Percentiles rank a stretch among this genome's conserved stretches.
These are phyloP conservation scores for Cercospora sp. DNA, from an alignment of 2,329 filamentous ascomycete genomes.

Conservation along the genomic window DNA sequence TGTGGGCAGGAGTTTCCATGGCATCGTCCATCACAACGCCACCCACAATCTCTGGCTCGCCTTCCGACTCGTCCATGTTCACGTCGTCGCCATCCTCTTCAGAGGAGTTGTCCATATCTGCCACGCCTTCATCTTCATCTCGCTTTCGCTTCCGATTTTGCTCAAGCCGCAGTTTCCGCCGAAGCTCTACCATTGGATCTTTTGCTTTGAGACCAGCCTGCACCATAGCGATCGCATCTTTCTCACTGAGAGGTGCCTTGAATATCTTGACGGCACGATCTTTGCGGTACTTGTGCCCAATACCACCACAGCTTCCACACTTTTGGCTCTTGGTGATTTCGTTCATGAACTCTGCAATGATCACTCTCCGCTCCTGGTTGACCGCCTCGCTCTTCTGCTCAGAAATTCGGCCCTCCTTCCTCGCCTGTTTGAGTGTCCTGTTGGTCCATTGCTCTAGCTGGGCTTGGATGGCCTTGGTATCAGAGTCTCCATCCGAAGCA, in stretches of 20 bases:
- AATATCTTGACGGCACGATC: conserved; percentile 94
- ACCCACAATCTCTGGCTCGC: conserved; percentile 41
- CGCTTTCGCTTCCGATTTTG: conserved; percentile 47
- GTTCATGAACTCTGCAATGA: conserved; percentile 80
- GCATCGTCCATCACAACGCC: conserved; percentile 56
- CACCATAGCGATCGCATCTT: conserved; percentile 76
- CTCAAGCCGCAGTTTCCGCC: conserved; percentile 44
- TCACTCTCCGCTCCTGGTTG: conserved; percentile 69
- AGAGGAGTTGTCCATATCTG: conserved; percentile 60
- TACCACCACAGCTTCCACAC: conserved; percentile 67
- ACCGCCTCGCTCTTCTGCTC: conserved; percentile 79
- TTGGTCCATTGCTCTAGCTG: conserved; percentile 69
- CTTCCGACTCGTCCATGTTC: conserved; percentile 44
- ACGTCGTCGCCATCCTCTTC: conserved; percentile 39
- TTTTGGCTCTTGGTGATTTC: conserved; percentile 68
- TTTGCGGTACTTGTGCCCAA: conserved; percentile 82
- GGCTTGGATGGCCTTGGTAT: conserved; percentile 57
- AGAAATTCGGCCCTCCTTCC: conserved; percentile 48
- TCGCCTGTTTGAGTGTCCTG: conserved; percentile 64
- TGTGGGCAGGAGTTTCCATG: conserved; percentile 36
- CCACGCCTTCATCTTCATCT: conserved; percentile 67
- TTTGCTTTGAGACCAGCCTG: conserved; percentile 65
- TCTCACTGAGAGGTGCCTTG: conserved; percentile 71
- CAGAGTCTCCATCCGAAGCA: conserved; percentile 61
- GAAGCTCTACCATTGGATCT: conserved; percentile 67